Percentiles rank a stretch among this genome's conserved stretches.
Conservation (phyloP, 78 protist genomes). For the Emiliania huxleyi region DNA sequence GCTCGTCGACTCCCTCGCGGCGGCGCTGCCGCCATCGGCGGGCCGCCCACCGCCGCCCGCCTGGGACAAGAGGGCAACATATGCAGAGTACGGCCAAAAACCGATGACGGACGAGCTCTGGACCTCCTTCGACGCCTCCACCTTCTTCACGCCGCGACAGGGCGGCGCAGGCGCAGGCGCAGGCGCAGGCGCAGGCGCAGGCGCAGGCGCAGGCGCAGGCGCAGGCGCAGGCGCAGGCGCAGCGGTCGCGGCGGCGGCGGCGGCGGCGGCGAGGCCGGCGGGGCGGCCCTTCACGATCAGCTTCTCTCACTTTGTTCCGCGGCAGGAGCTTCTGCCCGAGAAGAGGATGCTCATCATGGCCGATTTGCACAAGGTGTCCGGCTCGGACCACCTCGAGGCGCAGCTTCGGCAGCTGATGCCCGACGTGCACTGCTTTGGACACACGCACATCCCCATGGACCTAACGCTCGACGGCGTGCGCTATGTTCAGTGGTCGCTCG, state of each 20-base stretch:
- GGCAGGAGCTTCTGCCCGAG: neutral
- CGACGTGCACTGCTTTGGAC: neutral
- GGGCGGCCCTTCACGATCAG: neutral
- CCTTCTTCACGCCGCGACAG: neutral
- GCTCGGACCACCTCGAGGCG: neutral
- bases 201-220: neutral
- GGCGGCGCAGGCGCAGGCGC: neutral
- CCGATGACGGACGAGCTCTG: neutral
- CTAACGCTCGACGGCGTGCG: neutral
- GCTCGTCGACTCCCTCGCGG: neutral
- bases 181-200: neutral
- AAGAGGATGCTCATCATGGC: neutral
- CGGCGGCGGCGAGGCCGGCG: neutral
- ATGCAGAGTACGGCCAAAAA: neutral
- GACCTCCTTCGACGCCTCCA: neutral
- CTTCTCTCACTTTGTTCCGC: conserved; percentile 16
- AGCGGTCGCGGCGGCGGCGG: neutral
- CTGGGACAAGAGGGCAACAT: neutral
- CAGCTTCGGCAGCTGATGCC: neutral
- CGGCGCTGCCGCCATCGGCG: neutral
- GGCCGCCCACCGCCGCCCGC: neutral
- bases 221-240: neutral
- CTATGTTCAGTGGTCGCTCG: neutral
- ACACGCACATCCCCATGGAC: neutral
- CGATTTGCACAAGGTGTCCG: neutral